Evolutionary conservation across 345 rosid species (phyloP), one percentile per base, ranked within the genome.

Genomic region (Turritis glabra): DNA sequence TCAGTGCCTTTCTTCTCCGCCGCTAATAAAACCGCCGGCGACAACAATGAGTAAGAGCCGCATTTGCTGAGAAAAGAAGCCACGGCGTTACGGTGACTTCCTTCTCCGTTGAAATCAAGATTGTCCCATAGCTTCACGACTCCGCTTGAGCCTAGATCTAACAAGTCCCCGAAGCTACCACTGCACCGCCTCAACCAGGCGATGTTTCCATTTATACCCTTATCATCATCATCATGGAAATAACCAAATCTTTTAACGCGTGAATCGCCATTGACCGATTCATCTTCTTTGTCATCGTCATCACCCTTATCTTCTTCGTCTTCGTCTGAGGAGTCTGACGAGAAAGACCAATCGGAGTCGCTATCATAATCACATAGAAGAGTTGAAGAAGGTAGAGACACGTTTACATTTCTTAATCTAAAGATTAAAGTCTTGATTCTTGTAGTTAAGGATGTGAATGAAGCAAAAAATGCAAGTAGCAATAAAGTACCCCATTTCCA

Each of bases 401-500:
- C 67, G 18, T 58, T 37, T 30, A 62, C 40, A 15, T 33, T 74
- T 51, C 65, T 64, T 58, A 84, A 74, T 33, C 78, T 82, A 74
- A 81, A 25, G 21, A 84, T 63, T 26, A 87, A 78, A 62, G 65
- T 10, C 71, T 82, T 88, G 76, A 89, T 32, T 57, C 80, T 77
- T 32, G 64, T 73, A 54, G 83, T 29, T 22, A 92, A 63, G 26
- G 85, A 57, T 15, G 88, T 71, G 67, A 90, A 67, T 6, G 93
- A 84, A 63, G 93, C 96, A 33, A 85, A 43, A 0, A 90, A 50
- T 30, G 97, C 92, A 19, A 90, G 76, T 25, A 89, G 62, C 37
- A 92, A 71, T 12, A 69, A 52, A 70, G 89, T 85, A 9, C 88
- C 87, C 96, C 93, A 89, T 79, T 84, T 93, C 83, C 82, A 86